phyloP scores from a whole-genome alignment of 352 stramenopile genomes.

The Pythium myriotylum region DNA sequence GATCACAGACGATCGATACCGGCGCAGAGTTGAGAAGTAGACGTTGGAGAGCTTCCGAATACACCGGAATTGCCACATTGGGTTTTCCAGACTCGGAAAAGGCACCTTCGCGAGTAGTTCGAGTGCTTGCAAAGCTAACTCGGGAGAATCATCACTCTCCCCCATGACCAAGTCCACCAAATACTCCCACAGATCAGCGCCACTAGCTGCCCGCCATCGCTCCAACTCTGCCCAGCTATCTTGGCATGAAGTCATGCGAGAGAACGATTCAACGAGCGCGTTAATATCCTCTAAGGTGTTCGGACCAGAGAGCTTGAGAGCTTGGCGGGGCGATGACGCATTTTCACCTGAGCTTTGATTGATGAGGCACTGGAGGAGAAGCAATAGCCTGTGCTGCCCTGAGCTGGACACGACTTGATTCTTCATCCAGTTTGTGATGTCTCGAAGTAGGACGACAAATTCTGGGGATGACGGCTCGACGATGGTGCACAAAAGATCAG shows the following conservation, averaged over 20 bases:
- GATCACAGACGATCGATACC: slow-evolving; percentile 52
- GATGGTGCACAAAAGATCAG: slow-evolving; percentile 37
- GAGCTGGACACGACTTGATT: slow-evolving; percentile 9
- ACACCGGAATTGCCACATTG: slow-evolving; percentile 73
- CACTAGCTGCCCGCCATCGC: slow-evolving; percentile 51
- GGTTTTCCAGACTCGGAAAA: slow-evolving; percentile 72
- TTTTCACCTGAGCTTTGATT: no score
- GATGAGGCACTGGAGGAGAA: no score
- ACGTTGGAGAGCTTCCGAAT: slow-evolving; percentile 54
- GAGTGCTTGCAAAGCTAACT: slow-evolving; percentile 35
- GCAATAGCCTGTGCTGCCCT: slow-evolving; percentile 16
- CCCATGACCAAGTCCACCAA: slow-evolving; percentile 58
- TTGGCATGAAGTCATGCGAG: slow-evolving; percentile 34
- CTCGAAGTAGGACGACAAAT: slow-evolving; percentile 51
- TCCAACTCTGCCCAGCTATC: slow-evolving; percentile 41
- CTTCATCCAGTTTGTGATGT: slow-evolving; percentile 14
- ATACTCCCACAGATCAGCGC: slow-evolving; percentile 61
- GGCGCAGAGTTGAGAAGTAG: slow-evolving; percentile 61
- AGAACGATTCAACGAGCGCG: slow-evolving; percentile 38
- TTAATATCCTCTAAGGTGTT: not conserved
- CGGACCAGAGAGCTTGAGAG: slow-evolving; percentile 11
- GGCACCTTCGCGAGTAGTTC: slow-evolving; percentile 51
- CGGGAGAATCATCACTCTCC: not conserved
- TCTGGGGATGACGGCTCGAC: slow-evolving; percentile 43
- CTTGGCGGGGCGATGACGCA: no score